Conservation (phyloP, 805 yeast genomes). For the Pichia paraexigua region DNA sequence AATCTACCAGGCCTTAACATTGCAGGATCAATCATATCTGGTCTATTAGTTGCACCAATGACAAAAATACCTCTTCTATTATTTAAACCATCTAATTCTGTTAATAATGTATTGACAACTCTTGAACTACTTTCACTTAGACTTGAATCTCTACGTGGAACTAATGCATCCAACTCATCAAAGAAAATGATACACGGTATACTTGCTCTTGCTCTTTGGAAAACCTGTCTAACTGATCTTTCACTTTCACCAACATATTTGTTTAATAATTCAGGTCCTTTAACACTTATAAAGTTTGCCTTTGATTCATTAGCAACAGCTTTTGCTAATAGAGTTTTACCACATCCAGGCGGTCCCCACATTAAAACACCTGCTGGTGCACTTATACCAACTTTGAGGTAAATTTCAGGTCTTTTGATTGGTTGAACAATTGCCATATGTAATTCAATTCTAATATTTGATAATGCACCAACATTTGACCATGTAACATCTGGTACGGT, state of each 20-base stretch:
- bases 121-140: slow-evolving; percentile 85
- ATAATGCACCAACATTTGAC: slow-evolving; percentile 89
- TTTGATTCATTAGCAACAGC: slow-evolving; percentile 97
- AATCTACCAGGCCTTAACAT: slow-evolving; percentile 96
- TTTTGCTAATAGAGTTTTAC: slow-evolving; percentile 91
- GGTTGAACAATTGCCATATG: slow-evolving; percentile 99
- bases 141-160: slow-evolving; percentile 86
- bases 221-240: slow-evolving; percentile 85
- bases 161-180: slow-evolving; percentile 93
- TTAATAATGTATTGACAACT: slow-evolving; percentile 88
- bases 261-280: slow-evolving; percentile 93
- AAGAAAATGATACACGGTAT: slow-evolving; percentile 91
- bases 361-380: slow-evolving; percentile 95
- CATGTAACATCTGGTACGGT: slow-evolving; percentile 97
- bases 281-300: slow-evolving; percentile 90
- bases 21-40: slow-evolving; percentile 97
- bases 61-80: slow-evolving; percentile 91
- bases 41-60: slow-evolving; percentile 94
- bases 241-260: slow-evolving; percentile 96
- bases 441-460: slow-evolving; percentile 72
- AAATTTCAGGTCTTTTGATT: slow-evolving; percentile 83
- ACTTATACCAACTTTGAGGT: slow-evolving; percentile 82
- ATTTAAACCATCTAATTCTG: slow-evolving; percentile 91
- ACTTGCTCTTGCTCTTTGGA: slow-evolving; percentile 90
- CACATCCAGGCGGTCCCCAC: slow-evolving; percentile 99